phyloP scores from a whole-genome alignment of 768 basidiomycete species.

The Leucosporidium creatinivorum region DNA sequence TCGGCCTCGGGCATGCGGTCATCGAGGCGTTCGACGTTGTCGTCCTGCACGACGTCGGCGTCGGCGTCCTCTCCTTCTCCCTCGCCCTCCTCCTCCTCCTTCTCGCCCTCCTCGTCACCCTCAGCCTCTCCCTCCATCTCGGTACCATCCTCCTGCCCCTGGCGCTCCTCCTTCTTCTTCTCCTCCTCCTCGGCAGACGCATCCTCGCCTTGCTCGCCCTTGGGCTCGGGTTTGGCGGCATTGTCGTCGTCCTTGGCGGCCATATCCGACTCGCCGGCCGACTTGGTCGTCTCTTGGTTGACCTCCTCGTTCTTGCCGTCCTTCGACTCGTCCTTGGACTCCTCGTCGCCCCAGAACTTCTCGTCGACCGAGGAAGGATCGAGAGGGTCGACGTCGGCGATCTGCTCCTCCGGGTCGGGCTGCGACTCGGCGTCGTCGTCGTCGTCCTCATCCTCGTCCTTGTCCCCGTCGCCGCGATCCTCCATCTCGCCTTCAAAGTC shows the following conservation, averaged over 20 bases:
- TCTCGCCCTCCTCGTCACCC: slow-evolving; percentile 38
- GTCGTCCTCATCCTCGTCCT: slow-evolving; percentile 47
- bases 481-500: slow-evolving; percentile 83
- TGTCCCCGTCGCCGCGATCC: slow-evolving; percentile 56
- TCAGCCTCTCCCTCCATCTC: slow-evolving; percentile 35
- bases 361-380: slow-evolving; percentile 86
- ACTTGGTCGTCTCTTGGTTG: slow-evolving; percentile 37
- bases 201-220: slow-evolving; percentile 30
- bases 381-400: slow-evolving; percentile 70
- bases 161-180: slow-evolving; percentile 34
- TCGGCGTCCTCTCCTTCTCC: slow-evolving; percentile 29
- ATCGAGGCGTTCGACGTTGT: slow-evolving; percentile 59
- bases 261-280: slow-evolving; percentile 58
- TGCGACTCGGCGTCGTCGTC: slow-evolving; percentile 47
- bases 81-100: slow-evolving; percentile 27
- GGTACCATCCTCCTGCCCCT: slow-evolving; percentile 27
- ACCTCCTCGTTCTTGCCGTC: slow-evolving; percentile 38
- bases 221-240: slow-evolving; percentile 42
- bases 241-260: slow-evolving; percentile 66
- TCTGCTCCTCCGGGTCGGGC: slow-evolving; percentile 65
- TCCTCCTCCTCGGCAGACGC: slow-evolving; percentile 36
- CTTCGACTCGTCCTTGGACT: slow-evolving; percentile 28
- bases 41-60: slow-evolving; percentile 47
- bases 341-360: slow-evolving; percentile 91
- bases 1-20: slow-evolving; percentile 70